Evolutionary conservation across 2,329 filamentous ascomycete genomes (phyloP).

Genomic region (Fusarium sp.): DNA sequence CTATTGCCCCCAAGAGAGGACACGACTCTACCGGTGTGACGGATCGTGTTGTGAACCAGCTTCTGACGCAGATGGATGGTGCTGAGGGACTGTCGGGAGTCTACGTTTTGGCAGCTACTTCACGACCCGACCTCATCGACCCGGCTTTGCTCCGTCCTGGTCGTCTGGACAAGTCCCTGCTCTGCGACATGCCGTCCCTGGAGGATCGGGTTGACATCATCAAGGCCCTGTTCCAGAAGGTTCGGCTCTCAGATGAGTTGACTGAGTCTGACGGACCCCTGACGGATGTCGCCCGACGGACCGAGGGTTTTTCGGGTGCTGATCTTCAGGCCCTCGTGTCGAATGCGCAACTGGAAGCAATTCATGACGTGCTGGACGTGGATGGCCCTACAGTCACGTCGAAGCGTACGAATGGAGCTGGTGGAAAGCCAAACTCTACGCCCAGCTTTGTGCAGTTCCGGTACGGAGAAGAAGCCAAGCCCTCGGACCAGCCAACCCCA

Average conservation of each 20-base stretch:
- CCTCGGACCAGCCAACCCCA: conserved; percentile 55
- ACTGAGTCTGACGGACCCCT: conserved; percentile 67
- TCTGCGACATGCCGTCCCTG: conserved; percentile 87
- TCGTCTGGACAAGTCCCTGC: conserved; percentile 89
- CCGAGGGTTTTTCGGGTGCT: conserved; percentile 92
- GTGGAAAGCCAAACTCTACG: conserved; percentile 44
- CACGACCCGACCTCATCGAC: conserved; percentile 93
- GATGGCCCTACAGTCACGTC: conserved; percentile 60
- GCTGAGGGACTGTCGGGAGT: conserved; percentile 95
- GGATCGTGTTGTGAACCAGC: conserved; percentile 96
- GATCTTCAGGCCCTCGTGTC: conserved; percentile 96
- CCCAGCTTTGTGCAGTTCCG: conserved; percentile 84
- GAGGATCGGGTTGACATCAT: conserved; percentile 92
- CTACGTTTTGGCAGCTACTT: conserved; percentile 95
- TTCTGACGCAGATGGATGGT: conserved; percentile 98
- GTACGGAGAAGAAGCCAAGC: conserved; percentile 72
- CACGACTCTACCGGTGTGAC: conserved; percentile 99
- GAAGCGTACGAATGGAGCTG: conserved; percentile 51
- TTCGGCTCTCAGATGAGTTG: conserved; percentile 78
- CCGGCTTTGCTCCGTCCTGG: conserved; percentile 92
- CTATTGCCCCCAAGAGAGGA: conserved; percentile 95
- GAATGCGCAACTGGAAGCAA: conserved; percentile 96
- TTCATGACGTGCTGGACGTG: conserved; percentile 84
- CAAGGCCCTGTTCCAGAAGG: conserved; percentile 82
- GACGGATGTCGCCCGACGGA: conserved; percentile 80